Evolutionary conservation across 768 basidiomycete genomes (phyloP).

Genomic region (Leccinum obscurum): DNA sequence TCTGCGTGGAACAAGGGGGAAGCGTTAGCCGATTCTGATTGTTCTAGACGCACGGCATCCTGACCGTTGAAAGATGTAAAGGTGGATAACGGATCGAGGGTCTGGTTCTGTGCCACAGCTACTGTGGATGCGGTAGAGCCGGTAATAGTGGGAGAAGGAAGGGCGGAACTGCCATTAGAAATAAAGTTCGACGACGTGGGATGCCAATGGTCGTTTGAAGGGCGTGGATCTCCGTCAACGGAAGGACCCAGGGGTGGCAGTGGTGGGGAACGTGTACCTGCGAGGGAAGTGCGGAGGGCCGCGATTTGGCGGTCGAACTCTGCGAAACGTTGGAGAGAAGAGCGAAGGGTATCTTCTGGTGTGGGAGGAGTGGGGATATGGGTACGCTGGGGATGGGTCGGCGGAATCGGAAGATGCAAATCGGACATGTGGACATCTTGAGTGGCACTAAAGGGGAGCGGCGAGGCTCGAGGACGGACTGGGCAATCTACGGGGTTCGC

Average conservation of each 20-base stretch:
- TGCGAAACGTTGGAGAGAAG: slow-evolving; percentile 52
- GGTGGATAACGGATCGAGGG: slow-evolving; percentile 19
- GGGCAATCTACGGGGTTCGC: slow-evolving; percentile 18
- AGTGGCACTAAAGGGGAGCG: slow-evolving; percentile 41
- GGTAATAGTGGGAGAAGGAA: slow-evolving; percentile 3
- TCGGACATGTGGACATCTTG: slow-evolving; percentile 56
- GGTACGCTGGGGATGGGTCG: slow-evolving; percentile 15
- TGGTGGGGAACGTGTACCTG: slow-evolving; percentile 27
- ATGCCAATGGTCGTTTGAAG: slow-evolving; percentile 21
- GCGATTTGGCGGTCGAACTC: slow-evolving; percentile 56
- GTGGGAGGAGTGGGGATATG: slow-evolving; percentile 16
- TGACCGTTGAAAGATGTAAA: slow-evolving; percentile 23
- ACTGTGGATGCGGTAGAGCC: slow-evolving; percentile 11
- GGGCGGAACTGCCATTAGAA: slow-evolving; percentile 9
- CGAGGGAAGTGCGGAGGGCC: slow-evolving; percentile 43
- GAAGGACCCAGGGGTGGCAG: slow-evolving; percentile 27
- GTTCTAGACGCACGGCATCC: slow-evolving; percentile 16
- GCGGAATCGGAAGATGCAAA: slow-evolving; percentile 25
- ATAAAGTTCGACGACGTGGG: slow-evolving; percentile 22
- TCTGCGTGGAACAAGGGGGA: slow-evolving; percentile 15
- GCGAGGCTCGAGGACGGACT: slow-evolving; percentile 21
- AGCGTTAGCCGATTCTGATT: slow-evolving; percentile 8
- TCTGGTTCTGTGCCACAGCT: slow-evolving; percentile 11
- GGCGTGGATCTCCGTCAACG: slow-evolving; percentile 11
- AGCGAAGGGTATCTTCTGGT: slow-evolving; percentile 39